Evolutionary conservation across 257 asterid species (phyloP), one percentile per base, ranked within the genome.

Genomic region (Rhazya stricta): DNA sequence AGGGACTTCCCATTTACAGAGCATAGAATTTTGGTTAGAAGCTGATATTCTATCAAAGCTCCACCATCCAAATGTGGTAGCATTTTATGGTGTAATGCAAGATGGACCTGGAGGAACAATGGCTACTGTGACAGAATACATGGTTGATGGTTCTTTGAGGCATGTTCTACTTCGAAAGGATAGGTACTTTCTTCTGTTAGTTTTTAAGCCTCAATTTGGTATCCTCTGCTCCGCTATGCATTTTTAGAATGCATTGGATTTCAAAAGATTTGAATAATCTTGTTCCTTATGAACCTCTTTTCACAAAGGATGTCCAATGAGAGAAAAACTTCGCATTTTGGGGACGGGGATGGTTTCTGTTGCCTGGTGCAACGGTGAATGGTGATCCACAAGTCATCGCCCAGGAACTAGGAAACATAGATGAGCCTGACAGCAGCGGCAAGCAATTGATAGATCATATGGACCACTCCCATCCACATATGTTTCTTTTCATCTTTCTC

Each of bases 31-130:
- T 84, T 93, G 98, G 98, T 89, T 91, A 41, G 98, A 93, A 81
- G 97, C 97, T 80, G 90, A 82, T 71, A 93, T 93, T 82, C 87
- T 93, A 71, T 91, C 98, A 56, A 93, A 89, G 87, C 98, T 93
- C 77, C 98, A 93, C 83, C 98, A 93, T 74, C 98, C 98, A 25
- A 93, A 93, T 76, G 96, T 93, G 82, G 95, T 93, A 83, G 98
- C 98, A 34, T 93, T 93, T 84, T 93, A 93, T 81, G 98, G 98
- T 60, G 98, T 91, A 6, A 97, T 91, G 82, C 88, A 93, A 83
- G 98, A 93, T 84, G 94, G 98, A 72, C 96, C 98, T 25, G 96
- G 98, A 36, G 96, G 92, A 76, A 93, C 97, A 39, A 90, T 91
- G 74, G 97, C 98, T 30, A 91, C 98, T 27, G 96, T 88, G 72